Evolutionary conservation across 129 eudicot genomes (phyloP).

Genomic region (Pittosporum tobira): DNA sequence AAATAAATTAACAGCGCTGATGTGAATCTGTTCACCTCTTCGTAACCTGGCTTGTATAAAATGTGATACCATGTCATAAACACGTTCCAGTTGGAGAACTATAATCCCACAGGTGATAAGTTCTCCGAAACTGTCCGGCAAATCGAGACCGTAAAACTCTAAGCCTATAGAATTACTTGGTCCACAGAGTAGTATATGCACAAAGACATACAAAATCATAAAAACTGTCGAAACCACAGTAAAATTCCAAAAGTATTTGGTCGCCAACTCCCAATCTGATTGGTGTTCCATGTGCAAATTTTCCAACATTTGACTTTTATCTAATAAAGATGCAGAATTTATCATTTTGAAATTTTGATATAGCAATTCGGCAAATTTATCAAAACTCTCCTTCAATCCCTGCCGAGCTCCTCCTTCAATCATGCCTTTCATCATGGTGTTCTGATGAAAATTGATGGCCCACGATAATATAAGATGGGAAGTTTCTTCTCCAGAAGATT

Average conservation of each 20-base stretch:
- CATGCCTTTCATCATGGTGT: slow-evolving; percentile 85
- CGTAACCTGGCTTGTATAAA: slow-evolving; percentile 63
- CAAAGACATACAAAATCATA: slow-evolving; percentile 40
- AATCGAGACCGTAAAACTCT: slow-evolving; percentile 66
- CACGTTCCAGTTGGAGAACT: slow-evolving; percentile 57
- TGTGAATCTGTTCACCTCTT: slow-evolving; percentile 36
- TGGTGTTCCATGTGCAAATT: slow-evolving; percentile 45
- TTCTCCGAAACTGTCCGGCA: slow-evolving; percentile 91
- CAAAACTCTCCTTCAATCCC: slow-evolving; percentile 83
- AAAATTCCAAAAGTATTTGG: slow-evolving; percentile 60
- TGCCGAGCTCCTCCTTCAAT: slow-evolving; percentile 83
- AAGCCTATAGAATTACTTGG: slow-evolving; percentile 49
- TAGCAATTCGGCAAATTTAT: slow-evolving; percentile 52
- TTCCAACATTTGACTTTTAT: slow-evolving; percentile 57
- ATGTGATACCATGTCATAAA: slow-evolving; percentile 63
- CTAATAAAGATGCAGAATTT: slow-evolving; percentile 21
- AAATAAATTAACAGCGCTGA: neutral
- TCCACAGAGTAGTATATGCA: slow-evolving; percentile 53
- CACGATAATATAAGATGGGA: slow-evolving; percentile 63
- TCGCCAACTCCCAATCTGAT: slow-evolving; percentile 61
- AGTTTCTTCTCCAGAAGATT: slow-evolving; percentile 48
- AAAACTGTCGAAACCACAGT: slow-evolving; percentile 54
- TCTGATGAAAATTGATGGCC: slow-evolving; percentile 61
- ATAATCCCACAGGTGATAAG: slow-evolving; percentile 52
- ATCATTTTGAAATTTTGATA: slow-evolving; percentile 33